These are phyloP conservation scores for Ensete ventricosum DNA, from an alignment of 176 grass and related monocot species.

Conservation along the genomic window DNA sequence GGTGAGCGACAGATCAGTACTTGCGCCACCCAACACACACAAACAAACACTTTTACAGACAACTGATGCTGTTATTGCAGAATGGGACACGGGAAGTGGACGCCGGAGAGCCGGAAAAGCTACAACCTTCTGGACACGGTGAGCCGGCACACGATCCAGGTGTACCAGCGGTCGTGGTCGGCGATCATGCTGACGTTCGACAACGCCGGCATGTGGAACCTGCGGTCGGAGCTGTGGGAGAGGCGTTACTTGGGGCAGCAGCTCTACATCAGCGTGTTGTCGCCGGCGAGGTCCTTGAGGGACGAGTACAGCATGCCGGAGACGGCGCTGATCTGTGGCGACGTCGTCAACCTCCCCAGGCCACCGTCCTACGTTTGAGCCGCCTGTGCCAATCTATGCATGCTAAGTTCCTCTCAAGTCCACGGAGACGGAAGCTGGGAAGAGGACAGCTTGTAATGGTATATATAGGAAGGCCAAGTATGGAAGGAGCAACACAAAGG, in stretches of 20 bases:
- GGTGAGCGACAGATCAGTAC: too few relatives aligned
- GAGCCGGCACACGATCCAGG: constrained; percentile 15
- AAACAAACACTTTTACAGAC: too few relatives aligned
- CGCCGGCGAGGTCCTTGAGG: constrained; percentile 4
- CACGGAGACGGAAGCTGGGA: too few relatives aligned
- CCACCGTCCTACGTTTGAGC: neutral
- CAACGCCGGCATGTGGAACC: constrained; percentile 21
- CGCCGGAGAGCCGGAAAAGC: neutral
- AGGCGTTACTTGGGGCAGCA: constrained; percentile 9
- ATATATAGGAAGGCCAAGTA: too few relatives aligned
- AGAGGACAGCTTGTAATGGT: too few relatives aligned
- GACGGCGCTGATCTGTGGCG: neutral
- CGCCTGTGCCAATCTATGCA: too few relatives aligned
- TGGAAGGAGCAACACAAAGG: too few relatives aligned
- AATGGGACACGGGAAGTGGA: constrained; percentile 15
- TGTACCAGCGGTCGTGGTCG: constrained; percentile 13
- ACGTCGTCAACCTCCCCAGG: neutral
- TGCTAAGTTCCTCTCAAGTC: too few relatives aligned
- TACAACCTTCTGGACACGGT: constrained; percentile 4
- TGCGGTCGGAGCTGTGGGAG: constrained; percentile 9
- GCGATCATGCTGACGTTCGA: constrained; percentile 10
- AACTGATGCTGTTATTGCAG: neutral
- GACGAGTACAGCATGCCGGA: constrained; percentile 7
- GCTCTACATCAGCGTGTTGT: constrained; percentile 11
- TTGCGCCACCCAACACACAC: too few relatives aligned